Conservation (phyloP, 805 yeast species). For the Saccharomycopsis fermentans region DNA sequence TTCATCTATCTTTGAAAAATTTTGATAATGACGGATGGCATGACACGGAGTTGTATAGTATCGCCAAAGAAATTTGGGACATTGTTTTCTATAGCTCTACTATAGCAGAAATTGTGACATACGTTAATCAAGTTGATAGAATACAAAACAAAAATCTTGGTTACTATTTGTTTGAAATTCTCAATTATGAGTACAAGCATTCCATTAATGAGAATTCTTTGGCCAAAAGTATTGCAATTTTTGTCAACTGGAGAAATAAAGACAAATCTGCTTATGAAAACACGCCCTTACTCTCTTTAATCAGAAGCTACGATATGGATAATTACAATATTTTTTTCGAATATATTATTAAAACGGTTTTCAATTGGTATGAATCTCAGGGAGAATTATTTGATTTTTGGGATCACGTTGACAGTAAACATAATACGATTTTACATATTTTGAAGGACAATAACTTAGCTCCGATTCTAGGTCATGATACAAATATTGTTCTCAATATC, state of each 20-base stretch:
- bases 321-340: conserved; percentile 42
- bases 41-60: conserved; percentile 35
- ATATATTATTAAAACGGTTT: conserved; percentile 35
- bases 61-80: conserved; percentile 37
- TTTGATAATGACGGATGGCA: neutral
- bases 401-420: conserved; percentile 62
- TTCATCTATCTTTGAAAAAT: conserved; percentile 48
- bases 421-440: conserved; percentile 71
- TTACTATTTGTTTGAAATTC: conserved; percentile 57
- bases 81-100: conserved; percentile 35
- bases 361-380: conserved; percentile 31
- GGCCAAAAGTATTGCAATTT: conserved; percentile 43
- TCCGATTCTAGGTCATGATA: neutral
- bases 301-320: conserved; percentile 72
- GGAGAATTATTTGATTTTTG: conserved; percentile 32
- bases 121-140: conserved; percentile 41
- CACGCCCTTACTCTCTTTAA: conserved; percentile 68
- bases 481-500: conserved; percentile 34
- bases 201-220: conserved; percentile 27
- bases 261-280: conserved; percentile 47
- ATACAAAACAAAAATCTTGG: conserved; percentile 50
- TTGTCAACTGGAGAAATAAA: conserved; percentile 56
- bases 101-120: conserved; percentile 35
- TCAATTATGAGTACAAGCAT: neutral
- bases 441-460: conserved; percentile 34